Base-by-base conservation (phyloP, 2,329 filamentous ascomycete species). In the Colletotrichum karsti region DNA sequence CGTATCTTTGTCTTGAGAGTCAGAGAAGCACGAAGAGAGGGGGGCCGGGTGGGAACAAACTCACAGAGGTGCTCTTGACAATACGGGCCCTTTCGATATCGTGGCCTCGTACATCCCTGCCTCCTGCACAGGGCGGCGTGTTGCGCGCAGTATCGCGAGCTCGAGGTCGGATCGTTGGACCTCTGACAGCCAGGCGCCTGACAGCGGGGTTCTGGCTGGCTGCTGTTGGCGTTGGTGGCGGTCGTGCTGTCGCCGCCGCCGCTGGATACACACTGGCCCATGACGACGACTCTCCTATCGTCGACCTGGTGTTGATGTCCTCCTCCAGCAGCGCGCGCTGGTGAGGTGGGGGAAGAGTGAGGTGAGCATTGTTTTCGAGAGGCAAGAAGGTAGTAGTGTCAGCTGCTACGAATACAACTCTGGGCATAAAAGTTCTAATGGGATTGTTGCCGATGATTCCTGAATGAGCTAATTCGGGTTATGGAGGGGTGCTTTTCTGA, bases 241-340 rank as follows among this genome's bases (percentile, higher is more conserved):
- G 37, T 33, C 28, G 41, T 56, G n/a, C 39, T 42, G 24, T 41
- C 41, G 35, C 46, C 41, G 30, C 22, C 10, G 37, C 37, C 42
- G 44, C 51, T 64, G n/a, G 65, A 68, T 30, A 65, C 65, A 26
- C 65, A 68, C 60, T 68, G 65, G 18, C 65, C 65, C 65, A 68
- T 68, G 64, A 26, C 55, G 39, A 44, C n/a, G n/a, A 51, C 26
- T 51, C 60, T 51, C 35, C 60, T 46, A 26, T 53, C 61, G 41
- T 24, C 65, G 60, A 26, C 8, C 20, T 54, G 10, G 50, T 53
- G 20, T 37, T 68, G 28, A 42, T 26, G 20, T 64, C 65, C 65
- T 58, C 65, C 60, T 44, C 65, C 65, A 68, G 65, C 65, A 68
- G 65, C 60, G 33, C 30, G 54, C 12, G 60, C 65, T 54, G 65